These are phyloP conservation scores for Aspergillus ochraceoroseus DNA, from an alignment of 2,329 filamentous ascomycete species.

Conservation along the genomic window DNA sequence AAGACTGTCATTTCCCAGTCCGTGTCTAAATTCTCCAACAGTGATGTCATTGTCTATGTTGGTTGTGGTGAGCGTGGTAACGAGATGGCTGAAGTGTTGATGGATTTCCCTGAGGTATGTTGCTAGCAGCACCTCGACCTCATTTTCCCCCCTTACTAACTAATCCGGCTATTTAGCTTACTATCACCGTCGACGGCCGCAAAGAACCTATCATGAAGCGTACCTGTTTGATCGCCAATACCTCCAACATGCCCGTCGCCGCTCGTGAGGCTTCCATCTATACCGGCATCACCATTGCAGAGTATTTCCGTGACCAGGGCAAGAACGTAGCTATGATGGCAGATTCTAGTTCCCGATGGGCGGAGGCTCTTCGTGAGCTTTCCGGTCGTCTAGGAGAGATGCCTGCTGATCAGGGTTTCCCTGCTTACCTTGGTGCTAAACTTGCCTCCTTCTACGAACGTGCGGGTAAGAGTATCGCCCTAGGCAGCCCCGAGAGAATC, in stretches of 20 bases:
- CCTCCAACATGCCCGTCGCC: slow-evolving; percentile 98
- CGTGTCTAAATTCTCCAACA: slow-evolving; percentile 99
- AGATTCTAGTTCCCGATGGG: slow-evolving; percentile 96
- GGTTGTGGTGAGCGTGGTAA: slow-evolving; percentile 92
- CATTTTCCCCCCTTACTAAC: too few relatives aligned
- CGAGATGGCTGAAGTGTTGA: slow-evolving; percentile 99
- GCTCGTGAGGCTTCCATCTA: slow-evolving; percentile 98
- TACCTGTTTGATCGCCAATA: slow-evolving; percentile 96
- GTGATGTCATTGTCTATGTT: slow-evolving; percentile 97
- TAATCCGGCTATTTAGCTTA: slow-evolving; percentile 58
- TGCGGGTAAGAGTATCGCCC: slow-evolving; percentile 76
- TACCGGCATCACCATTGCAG: slow-evolving; percentile 88
- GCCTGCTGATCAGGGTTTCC: slow-evolving; percentile 99
- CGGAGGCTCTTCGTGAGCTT: slow-evolving; percentile 95
- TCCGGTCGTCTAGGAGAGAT: slow-evolving; percentile 98
- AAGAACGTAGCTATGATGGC: slow-evolving; percentile 99
- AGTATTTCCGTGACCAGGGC: slow-evolving; percentile 96
- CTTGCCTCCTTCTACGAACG: slow-evolving; percentile 99
- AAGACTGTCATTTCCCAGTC: slow-evolving; percentile 99
- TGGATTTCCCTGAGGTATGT: slow-evolving; percentile 87
- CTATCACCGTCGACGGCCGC: slow-evolving; percentile 88
- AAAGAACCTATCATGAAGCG: slow-evolving; percentile 99
- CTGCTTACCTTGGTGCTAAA: slow-evolving; percentile 93
- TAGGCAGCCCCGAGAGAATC: slow-evolving; percentile 81
- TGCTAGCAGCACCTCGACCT: neutral